These are phyloP conservation scores for Leonotis leonurus DNA, from an alignment of 257 asterid genomes.

Conservation along the genomic window DNA sequence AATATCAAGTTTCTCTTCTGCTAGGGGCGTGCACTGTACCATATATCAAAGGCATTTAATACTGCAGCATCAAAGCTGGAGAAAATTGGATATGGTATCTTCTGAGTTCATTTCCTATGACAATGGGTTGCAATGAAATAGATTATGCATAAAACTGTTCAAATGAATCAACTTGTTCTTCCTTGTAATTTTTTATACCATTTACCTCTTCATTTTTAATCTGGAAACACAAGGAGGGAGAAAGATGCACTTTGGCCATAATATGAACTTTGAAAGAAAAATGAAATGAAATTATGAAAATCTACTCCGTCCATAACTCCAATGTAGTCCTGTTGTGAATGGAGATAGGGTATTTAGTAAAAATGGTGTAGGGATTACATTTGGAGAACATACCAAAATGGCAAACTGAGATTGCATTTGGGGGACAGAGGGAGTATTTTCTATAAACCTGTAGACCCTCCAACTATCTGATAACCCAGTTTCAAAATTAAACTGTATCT, in stretches of 20 bases:
- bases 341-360: too few relatives aligned
- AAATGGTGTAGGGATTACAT: too few relatives aligned
- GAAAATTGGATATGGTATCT: conserved; percentile 83
- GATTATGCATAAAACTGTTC: neutral
- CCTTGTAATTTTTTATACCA: too few relatives aligned
- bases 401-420: too few relatives aligned
- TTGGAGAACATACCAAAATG: too few relatives aligned
- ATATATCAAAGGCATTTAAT: conserved; percentile 82
- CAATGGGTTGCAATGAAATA: neutral
- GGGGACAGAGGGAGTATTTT: neutral
- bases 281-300: too few relatives aligned
- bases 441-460: neutral
- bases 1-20: conserved; percentile 13
- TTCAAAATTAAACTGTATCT: neutral
- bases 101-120: neutral
- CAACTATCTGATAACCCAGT: neutral
- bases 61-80: conserved; percentile 84
- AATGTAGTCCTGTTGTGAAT: too few relatives aligned
- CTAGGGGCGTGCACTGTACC: conserved; percentile 84
- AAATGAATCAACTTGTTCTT: neutral
- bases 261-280: too few relatives aligned
- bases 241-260: too few relatives aligned
- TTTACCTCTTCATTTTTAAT: too few relatives aligned
- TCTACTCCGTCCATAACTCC: too few relatives aligned
- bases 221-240: too few relatives aligned